Evolutionary conservation across 805 yeast species (phyloP).

Genomic region (Henningerozyma blattae): DNA sequence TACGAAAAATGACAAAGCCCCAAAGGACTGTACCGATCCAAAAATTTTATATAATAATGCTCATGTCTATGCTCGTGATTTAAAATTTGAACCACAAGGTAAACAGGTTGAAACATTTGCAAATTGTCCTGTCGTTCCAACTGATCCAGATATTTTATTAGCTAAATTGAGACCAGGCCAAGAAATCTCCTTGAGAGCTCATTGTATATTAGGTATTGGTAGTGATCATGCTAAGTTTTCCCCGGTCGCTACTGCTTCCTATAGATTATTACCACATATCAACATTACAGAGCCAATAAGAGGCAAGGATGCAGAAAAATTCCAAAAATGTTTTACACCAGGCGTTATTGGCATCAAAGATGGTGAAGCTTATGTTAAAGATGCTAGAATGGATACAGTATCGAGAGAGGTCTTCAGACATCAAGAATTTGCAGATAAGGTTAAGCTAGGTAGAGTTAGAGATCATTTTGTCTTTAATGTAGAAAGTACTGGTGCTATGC

Average conservation of each 20-base stretch:
- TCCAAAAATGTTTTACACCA: constrained; percentile 82
- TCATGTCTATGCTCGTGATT: constrained; percentile 78
- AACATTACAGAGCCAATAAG: constrained; percentile 61
- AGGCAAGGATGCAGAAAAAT: constrained; percentile 66
- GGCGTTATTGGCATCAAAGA: constrained; percentile 77
- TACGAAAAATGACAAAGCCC: constrained; percentile 75
- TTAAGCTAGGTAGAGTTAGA: constrained; percentile 80
- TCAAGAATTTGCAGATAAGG: constrained; percentile 79
- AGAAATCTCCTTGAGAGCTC: constrained; percentile 82
- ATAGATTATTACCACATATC: constrained; percentile 82
- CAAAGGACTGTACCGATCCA: constrained; percentile 68
- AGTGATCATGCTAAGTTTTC: constrained; percentile 95
- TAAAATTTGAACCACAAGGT: constrained; percentile 87
- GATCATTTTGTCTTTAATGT: constrained; percentile 91
- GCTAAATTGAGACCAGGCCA: constrained; percentile 96
- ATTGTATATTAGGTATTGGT: constrained; percentile 85
- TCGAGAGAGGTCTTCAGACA: constrained; percentile 94
- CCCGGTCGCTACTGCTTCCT: constrained; percentile 94
- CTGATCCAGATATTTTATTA: constrained; percentile 79
- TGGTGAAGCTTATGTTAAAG: constrained; percentile 70
- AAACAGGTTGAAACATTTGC: constrained; percentile 65
- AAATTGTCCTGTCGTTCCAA: constrained; percentile 54
- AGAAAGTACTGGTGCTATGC: constrained; percentile 93
- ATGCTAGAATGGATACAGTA: constrained; percentile 91
- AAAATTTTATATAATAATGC: constrained; percentile 73